Evolutionary conservation across 169 alveolate genomes (phyloP).

Genomic region (Cryptosporidium tyzzeri): DNA sequence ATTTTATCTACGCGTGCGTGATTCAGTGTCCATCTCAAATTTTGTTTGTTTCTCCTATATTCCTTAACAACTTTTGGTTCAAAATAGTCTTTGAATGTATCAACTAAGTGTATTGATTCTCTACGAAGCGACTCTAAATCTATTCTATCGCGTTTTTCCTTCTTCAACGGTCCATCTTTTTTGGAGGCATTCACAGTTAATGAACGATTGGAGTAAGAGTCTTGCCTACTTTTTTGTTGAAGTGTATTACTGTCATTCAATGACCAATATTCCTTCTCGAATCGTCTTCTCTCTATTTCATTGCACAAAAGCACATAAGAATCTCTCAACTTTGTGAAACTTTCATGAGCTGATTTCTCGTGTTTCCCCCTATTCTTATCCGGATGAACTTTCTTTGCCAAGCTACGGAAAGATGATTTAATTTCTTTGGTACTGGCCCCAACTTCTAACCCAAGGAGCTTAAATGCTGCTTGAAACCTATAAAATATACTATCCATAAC

Average conservation of each 20-base stretch:
- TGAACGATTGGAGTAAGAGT: not conserved
- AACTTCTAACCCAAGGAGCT: slow-evolving; percentile 21
- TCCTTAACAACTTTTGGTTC: not conserved
- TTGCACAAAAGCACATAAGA: slow-evolving; percentile 32
- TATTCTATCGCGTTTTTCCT: not conserved
- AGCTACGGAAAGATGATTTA: slow-evolving; percentile 30
- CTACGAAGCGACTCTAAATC: not conserved
- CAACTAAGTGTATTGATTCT: slow-evolving; percentile 6
- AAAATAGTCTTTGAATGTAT: not conserved
- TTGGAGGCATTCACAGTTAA: not conserved
- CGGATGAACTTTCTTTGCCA: slow-evolving; percentile 53
- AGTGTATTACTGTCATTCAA: not conserved
- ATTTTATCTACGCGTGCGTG: not conserved
- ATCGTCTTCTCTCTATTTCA: slow-evolving; percentile 42
- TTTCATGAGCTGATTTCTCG: slow-evolving; percentile 36
- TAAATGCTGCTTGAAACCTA: slow-evolving; percentile 39
- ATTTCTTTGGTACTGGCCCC: slow-evolving; percentile 26
- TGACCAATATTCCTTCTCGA: not conserved
- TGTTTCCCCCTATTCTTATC: slow-evolving; percentile 39
- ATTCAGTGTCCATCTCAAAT: not conserved
- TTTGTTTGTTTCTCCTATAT: not conserved
- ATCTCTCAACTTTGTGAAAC: slow-evolving; percentile 34
- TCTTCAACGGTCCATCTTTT: not conserved
- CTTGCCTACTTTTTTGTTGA: not conserved
- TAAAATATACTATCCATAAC: not conserved